Percentiles rank a stretch among this genome's conserved stretches.
phyloP scores from a whole-genome alignment of 495 filamentous ascomycete genomes.

The Xylaria telfairii region DNA sequence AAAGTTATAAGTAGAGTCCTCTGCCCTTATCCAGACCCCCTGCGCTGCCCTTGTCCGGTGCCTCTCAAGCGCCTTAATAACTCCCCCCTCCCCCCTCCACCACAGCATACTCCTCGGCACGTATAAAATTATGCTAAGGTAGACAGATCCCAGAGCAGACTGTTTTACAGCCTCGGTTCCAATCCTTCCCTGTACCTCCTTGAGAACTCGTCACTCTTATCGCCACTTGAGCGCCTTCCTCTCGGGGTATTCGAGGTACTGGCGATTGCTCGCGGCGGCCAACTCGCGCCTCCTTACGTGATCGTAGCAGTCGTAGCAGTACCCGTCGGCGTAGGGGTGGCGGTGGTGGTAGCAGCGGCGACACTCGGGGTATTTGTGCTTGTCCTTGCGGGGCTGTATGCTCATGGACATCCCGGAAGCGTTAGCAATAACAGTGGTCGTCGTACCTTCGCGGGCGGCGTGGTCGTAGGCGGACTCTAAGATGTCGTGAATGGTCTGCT shows the following conservation, averaged over 20 bases:
- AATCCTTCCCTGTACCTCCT: no score
- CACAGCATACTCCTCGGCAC: no score
- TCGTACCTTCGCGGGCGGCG: conserved; percentile 15
- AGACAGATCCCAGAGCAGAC: no score
- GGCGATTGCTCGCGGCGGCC: not conserved
- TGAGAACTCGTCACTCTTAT: no score
- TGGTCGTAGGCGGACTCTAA: no score
- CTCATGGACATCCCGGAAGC: conserved; percentile 32
- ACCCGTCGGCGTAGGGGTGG: conserved; percentile 26
- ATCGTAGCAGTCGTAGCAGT: conserved; percentile 35
- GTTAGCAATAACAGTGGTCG: conserved; percentile 21
- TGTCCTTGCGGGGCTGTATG: conserved; percentile 4
- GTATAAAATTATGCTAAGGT: no score
- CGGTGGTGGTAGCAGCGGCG: conserved; percentile 28
- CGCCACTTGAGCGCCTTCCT: conserved; percentile 26
- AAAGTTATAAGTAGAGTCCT: not conserved
- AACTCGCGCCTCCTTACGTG: conserved; percentile 2
- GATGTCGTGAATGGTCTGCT: no score
- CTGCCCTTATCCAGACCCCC: no score
- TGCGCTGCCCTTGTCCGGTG: no score
- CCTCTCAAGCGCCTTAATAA: not conserved
- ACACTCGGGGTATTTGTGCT: conserved; percentile 34
- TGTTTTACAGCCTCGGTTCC: no score
- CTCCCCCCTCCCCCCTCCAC: no score
- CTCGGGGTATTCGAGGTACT: conserved; percentile 18